These are phyloP conservation scores for Botrytis medusae DNA, from an alignment of 2,329 filamentous ascomycete species.

Conservation along the genomic window DNA sequence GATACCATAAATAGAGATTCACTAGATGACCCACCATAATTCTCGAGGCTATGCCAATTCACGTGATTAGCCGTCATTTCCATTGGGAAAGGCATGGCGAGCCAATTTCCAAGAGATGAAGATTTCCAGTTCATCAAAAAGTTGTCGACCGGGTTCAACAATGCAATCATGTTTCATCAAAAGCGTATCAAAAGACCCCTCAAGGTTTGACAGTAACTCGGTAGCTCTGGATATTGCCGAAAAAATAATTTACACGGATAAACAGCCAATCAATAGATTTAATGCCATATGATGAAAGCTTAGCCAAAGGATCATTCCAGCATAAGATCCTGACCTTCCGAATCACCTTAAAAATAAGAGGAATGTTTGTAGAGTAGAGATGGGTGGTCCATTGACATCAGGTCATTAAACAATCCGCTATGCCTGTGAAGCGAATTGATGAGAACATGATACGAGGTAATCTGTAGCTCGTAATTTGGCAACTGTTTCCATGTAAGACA, in stretches of 20 bases:
- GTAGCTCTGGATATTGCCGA: background rate
- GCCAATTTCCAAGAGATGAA: conserved; percentile 8
- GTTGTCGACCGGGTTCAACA: background rate
- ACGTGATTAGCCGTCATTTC: background rate
- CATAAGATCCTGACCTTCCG: background rate
- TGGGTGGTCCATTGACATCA: background rate
- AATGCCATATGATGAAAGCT: background rate
- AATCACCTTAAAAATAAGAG: background rate
- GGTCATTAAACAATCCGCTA: background rate
- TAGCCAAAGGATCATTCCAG: background rate
- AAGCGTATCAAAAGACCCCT: background rate
- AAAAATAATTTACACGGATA: background rate
- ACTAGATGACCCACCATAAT: conserved; percentile 12
- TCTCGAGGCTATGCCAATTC: background rate
- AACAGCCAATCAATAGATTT: background rate
- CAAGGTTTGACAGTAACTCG: background rate
- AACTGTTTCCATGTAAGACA: background rate
- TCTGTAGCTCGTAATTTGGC: background rate
- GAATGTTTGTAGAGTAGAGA: background rate
- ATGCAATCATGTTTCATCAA: background rate
- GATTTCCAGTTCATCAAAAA: background rate
- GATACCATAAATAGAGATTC: conserved; percentile 18
- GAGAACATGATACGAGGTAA: background rate
- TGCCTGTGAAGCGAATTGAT: background rate
- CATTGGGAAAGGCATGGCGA: background rate